A percentile compares a stretch with the other conserved stretches of the same genome.
These are phyloP conservation scores for Rhexocercosporidium sp. DNA, from an alignment of 2,329 filamentous ascomycete genomes.

Conservation along the genomic window DNA sequence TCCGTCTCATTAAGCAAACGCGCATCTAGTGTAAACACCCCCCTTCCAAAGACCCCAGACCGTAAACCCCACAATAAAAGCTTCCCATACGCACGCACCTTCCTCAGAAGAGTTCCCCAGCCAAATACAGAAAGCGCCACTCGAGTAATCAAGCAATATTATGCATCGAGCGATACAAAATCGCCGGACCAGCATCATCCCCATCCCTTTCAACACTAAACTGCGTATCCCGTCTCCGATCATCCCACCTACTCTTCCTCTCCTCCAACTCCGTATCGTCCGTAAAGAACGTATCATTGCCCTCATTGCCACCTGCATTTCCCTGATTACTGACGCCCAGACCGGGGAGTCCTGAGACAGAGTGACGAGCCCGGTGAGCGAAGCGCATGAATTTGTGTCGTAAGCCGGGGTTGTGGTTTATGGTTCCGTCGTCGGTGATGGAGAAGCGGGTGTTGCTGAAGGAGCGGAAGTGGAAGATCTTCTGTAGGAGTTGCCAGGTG, in stretches of 20 bases:
- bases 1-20: no score
- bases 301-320: neutral
- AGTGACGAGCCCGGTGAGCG: neutral
- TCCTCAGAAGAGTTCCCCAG: no score
- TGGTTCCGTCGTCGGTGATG: conserved; percentile 17
- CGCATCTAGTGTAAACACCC: no score
- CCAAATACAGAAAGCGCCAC: no score
- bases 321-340: neutral
- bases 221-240: neutral
- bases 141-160: neutral
- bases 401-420: neutral
- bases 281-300: no score
- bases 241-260: conserved; percentile 1
- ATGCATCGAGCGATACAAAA: conserved; percentile 6
- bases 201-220: conserved; percentile 8
- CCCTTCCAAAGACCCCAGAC: no score
- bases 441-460: conserved; percentile 24
- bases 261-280: neutral
- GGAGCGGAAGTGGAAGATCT: conserved; percentile 32
- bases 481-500: conserved; percentile 48
- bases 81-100: no score
- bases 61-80: no score
- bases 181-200: conserved; percentile 6
- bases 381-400: neutral
- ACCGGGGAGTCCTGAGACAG: neutral